Conservation (phyloP, 345 rosid genomes). For the Salix suchowensis region DNA sequence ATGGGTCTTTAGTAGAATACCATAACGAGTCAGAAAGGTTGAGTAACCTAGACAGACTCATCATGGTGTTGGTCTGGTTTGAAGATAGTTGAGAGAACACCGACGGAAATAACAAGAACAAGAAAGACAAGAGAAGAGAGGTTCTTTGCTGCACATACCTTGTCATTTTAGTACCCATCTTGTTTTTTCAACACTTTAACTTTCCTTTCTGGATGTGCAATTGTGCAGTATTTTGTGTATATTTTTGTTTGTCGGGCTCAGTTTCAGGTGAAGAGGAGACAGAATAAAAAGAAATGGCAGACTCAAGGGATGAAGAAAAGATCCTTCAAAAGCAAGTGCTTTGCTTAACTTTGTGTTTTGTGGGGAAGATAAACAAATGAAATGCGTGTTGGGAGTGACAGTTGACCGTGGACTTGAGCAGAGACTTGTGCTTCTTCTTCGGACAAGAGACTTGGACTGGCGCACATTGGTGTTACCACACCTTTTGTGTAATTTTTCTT, state of each 20-base stretch:
- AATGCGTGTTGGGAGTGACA: slow-evolving; percentile 13
- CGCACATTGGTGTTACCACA: neutral
- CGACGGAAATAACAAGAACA: slow-evolving; percentile 16
- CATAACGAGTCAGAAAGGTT: slow-evolving; percentile 26
- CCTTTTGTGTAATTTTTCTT: neutral
- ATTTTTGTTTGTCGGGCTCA: neutral
- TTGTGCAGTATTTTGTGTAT: neutral
- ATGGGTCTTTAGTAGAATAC: slow-evolving; percentile 37
- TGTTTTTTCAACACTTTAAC: neutral
- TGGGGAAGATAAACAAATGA: neutral
- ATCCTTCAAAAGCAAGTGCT: neutral
- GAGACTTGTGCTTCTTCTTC: neutral
- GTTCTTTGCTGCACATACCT: neutral
- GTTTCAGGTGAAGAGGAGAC: neutral
- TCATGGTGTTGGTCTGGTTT: slow-evolving; percentile 43
- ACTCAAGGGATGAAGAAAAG: slow-evolving; percentile 6
- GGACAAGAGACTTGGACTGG: neutral
- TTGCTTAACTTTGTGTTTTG: neutral
- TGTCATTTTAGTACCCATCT: neutral
- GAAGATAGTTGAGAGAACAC: slow-evolving; percentile 32
- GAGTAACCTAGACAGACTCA: slow-evolving; percentile 26
- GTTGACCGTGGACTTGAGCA: slow-evolving; percentile 16
- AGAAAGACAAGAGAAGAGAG: slow-evolving; percentile 1
- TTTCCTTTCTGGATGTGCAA: neutral
- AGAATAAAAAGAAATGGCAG: neutral